Evolutionary conservation across 192 early-diverging fungal genomes (phyloP), one percentile per base, ranked within the genome.

Genomic region (Neocallimastix lanati): DNA sequence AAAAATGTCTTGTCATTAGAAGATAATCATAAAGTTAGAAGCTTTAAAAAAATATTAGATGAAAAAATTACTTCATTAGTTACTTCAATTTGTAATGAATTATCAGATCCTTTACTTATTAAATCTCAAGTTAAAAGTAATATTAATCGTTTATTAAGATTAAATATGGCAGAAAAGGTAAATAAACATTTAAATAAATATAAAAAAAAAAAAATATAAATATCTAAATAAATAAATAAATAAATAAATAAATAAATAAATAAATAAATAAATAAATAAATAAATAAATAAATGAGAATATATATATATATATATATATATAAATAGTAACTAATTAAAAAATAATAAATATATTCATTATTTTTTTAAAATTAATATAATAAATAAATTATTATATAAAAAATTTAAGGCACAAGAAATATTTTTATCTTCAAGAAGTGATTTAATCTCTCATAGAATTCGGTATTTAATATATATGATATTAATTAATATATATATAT

Each of bases 361-460:
- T n/a, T n/a, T n/a, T n/a, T n/a, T n/a, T n/a, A n/a, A n/a, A n/a
- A n/a, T n/a, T n/a, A n/a, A n/a, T n/a, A n/a, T n/a, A n/a, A n/a
- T n/a, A n/a, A n/a, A n/a, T n/a, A n/a, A n/a, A n/a, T n/a, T n/a
- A n/a, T n/a, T n/a, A n/a, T n/a, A n/a, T n/a, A n/a, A n/a, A n/a
- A n/a, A n/a, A n/a, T 27, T 7, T n/a, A 76, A 94, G 85, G 97
- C 96, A 21, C 91, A 94, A 35, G 92, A 93, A 77, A 91, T 95
- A 28, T 99, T 97, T 80, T 82, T 99, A 78, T 86, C 85, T 16
- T 88, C 95, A 21, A 87, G 97, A 28, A 91, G 88, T 28, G 85
- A 85, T 28, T 92, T 94, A 27, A 93, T 98, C 77, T 89, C 91
- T 78, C 92, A 92, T 80, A 83, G 92, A 80, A 90, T 93, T 76